phyloP scores from a whole-genome alignment of 1,139 yeast genomes.

The Zhuliangozyma blackwelliae region DNA sequence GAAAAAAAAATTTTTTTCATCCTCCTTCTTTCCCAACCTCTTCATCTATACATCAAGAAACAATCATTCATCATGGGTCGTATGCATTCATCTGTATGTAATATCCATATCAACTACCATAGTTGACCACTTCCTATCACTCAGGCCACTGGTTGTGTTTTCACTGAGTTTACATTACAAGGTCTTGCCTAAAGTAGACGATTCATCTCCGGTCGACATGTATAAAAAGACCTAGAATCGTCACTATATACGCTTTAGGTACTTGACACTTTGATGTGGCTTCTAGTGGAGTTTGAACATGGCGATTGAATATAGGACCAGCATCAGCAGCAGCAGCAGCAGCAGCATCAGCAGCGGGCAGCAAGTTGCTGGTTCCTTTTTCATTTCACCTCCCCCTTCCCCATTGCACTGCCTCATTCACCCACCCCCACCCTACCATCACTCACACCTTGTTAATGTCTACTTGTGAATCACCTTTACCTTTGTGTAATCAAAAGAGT shows the following conservation, averaged over 20 bases:
- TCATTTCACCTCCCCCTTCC: too few species aligned
- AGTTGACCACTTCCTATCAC: neutral
- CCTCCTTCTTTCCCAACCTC: slow-evolving; percentile 7
- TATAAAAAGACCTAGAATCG: slow-evolving; percentile 10
- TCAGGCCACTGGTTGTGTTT: neutral
- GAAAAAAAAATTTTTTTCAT: slow-evolving; percentile 10
- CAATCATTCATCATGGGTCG: slow-evolving; percentile 68
- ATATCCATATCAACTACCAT: slow-evolving; percentile 2
- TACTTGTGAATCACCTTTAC: too few species aligned
- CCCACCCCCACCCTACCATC: too few species aligned
- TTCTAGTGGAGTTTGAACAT: neutral
- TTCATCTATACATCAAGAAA: slow-evolving; percentile 14
- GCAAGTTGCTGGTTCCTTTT: too few species aligned
- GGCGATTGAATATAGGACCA: too few species aligned
- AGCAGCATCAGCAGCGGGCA: too few species aligned
- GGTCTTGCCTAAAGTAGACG: slow-evolving; percentile 36
- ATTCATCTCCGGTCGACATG: slow-evolving; percentile 11
- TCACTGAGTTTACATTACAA: slow-evolving; percentile 4
- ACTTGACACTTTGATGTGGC: slow-evolving; percentile 21
- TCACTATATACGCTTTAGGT: slow-evolving; percentile 26
- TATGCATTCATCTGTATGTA: slow-evolving; percentile 76
- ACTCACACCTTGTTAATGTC: too few species aligned
- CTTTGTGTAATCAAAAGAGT: too few species aligned
- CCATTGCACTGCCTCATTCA: too few species aligned
- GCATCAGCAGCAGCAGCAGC: too few species aligned